Evolutionary conservation across 352 stramenopile genomes (phyloP).

Genomic region (Phytophthora litchii): DNA sequence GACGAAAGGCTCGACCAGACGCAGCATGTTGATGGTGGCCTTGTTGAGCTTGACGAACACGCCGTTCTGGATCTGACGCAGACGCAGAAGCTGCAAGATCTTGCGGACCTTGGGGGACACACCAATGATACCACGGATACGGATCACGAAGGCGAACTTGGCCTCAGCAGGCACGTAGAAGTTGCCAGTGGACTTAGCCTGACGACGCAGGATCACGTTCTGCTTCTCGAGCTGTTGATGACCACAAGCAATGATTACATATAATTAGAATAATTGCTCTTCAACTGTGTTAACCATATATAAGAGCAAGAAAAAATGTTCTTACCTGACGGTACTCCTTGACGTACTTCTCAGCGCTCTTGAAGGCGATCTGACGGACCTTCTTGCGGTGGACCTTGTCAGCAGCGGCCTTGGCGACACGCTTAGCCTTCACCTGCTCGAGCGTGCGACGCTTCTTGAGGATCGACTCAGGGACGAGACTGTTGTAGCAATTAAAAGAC

Average conservation of each 20-base stretch:
- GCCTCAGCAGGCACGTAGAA: slow-evolving; percentile 98
- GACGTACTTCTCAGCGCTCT: slow-evolving; percentile 98
- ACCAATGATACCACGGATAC: slow-evolving; percentile 99
- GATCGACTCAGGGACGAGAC: slow-evolving; percentile 89
- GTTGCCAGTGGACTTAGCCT: slow-evolving; percentile 96
- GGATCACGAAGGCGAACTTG: slow-evolving; percentile 98
- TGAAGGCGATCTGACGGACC: slow-evolving; percentile 91
- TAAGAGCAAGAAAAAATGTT: background rate
- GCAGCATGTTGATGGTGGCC: slow-evolving; percentile 99
- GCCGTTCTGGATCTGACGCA: slow-evolving; percentile 99
- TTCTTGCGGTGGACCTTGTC: slow-evolving; percentile 88
- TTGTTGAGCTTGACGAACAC: slow-evolving; percentile 99
- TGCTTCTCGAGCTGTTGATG: slow-evolving; percentile 87
- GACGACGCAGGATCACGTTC: slow-evolving; percentile 93
- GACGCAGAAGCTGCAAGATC: slow-evolving; percentile 99
- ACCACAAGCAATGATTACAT: background rate
- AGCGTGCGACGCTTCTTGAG: slow-evolving; percentile 92
- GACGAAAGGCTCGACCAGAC: slow-evolving; percentile 98
- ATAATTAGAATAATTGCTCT: slow-evolving; percentile 5
- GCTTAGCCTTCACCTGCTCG: slow-evolving; percentile 89
- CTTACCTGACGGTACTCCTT: slow-evolving; percentile 96
- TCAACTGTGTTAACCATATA: background rate
- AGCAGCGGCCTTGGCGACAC: slow-evolving; percentile 69
- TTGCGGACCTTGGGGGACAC: slow-evolving; percentile 94
- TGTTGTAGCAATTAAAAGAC: slow-evolving; percentile 35